These are phyloP conservation scores for Luvunga scandens DNA, from an alignment of 345 rosid species.

Conservation along the genomic window DNA sequence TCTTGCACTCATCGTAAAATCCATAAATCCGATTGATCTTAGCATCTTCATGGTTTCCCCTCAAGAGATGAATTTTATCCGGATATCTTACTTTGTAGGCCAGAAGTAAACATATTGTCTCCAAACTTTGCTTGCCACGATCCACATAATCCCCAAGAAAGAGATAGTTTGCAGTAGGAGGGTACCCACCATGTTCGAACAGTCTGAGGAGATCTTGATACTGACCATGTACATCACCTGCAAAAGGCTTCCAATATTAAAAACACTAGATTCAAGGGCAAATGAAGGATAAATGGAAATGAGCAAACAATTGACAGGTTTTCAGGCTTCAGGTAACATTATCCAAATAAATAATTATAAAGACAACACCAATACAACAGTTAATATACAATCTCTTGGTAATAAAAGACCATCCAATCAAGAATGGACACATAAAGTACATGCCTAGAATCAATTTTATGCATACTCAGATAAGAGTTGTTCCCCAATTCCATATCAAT, in stretches of 20 bases:
- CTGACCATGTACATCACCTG: constrained; percentile 98
- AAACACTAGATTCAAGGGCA: neutral
- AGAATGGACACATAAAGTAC: neutral
- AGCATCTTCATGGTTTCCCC: constrained; percentile 99
- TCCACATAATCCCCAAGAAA: constrained; percentile 98
- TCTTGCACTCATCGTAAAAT: constrained; percentile 96
- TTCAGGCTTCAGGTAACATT: neutral
- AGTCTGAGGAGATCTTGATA: constrained; percentile 89
- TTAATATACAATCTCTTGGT: neutral
- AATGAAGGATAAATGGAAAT: neutral
- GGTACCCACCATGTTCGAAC: constrained; percentile 85
- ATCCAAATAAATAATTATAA: neutral
- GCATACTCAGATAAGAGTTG: neutral
- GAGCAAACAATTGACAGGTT: neutral
- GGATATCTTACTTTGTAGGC: constrained; percentile 94
- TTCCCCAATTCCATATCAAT: neutral
- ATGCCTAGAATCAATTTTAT: neutral
- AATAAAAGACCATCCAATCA: constrained; percentile 9
- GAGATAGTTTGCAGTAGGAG: constrained; percentile 85
- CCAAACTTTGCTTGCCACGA: constrained; percentile 96
- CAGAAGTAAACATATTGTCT: constrained; percentile 90
- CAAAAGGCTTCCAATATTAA: constrained; percentile 17
- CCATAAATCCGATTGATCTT: constrained; percentile 96
- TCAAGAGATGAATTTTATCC: constrained; percentile 58
- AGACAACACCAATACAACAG: neutral